These are phyloP conservation scores for Paramecium tetraurelia DNA, from an alignment of 73 alveolate genomes.

Conservation along the genomic window DNA sequence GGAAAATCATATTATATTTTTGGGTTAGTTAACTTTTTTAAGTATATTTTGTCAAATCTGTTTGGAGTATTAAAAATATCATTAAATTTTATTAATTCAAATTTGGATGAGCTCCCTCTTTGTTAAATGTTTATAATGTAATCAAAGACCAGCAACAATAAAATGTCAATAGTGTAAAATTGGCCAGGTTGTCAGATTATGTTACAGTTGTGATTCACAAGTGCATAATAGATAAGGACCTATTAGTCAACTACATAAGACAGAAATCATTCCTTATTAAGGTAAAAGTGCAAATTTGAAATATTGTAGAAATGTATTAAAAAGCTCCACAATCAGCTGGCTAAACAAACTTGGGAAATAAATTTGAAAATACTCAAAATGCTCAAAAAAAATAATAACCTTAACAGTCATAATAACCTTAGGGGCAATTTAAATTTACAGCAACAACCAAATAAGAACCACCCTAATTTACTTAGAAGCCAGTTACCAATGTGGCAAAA, in stretches of 20 bases:
- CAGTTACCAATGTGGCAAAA: background rate
- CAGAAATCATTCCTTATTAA: conserved; percentile 47
- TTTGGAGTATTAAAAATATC: background rate
- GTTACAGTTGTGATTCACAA: conserved; percentile 36
- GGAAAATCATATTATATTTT: background rate
- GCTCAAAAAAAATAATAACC: background rate
- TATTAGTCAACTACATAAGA: background rate
- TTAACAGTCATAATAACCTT: background rate
- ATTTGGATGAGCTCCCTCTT: conserved; percentile 23
- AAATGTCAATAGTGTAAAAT: conserved; percentile 9
- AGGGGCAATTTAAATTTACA: background rate
- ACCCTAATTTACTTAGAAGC: background rate
- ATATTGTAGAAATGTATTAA: conserved; percentile 16
- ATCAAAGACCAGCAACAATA: conserved; percentile 42
- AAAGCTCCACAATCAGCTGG: conserved; percentile 23
- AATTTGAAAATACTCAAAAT: background rate
- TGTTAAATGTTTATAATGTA: conserved; percentile 24
- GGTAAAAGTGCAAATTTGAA: background rate
- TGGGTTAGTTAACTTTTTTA: background rate
- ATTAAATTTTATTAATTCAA: background rate
- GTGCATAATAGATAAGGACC: conserved; percentile 40
- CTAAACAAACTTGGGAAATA: background rate
- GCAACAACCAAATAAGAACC: background rate
- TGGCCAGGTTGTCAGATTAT: conserved; percentile 9
- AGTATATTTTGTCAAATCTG: background rate